A percentile compares a stretch with the other conserved stretches of the same genome.
These are phyloP conservation scores for Geotrichum klebahnii DNA, from an alignment of 1,139 yeast genomes.

Conservation along the genomic window DNA sequence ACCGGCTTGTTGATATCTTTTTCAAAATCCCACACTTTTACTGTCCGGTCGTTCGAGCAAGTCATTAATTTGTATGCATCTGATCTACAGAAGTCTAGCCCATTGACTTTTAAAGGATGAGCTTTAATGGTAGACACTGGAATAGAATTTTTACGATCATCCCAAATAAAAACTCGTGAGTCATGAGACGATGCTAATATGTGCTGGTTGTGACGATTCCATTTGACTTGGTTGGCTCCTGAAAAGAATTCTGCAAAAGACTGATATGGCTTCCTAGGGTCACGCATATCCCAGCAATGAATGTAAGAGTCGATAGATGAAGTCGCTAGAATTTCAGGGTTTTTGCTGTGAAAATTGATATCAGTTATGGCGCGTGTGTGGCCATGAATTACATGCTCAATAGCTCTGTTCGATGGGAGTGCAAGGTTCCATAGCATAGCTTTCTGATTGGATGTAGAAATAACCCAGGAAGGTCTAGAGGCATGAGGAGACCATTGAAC, in stretches of 20 bases:
- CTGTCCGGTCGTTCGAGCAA: slow-evolving; percentile 79
- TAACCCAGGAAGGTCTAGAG: slow-evolving; percentile 82
- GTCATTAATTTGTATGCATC: slow-evolving; percentile 60
- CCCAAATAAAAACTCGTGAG: slow-evolving; percentile 79
- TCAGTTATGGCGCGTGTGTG: slow-evolving; percentile 94
- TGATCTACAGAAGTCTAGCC: slow-evolving; percentile 72
- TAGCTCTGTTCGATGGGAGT: slow-evolving; percentile 70
- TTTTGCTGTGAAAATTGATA: slow-evolving; percentile 81
- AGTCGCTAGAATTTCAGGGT: slow-evolving; percentile 88
- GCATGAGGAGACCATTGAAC: slow-evolving; percentile 96
- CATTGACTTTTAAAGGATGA: slow-evolving; percentile 79
- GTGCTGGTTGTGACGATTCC: slow-evolving; percentile 76
- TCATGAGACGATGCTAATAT: slow-evolving; percentile 85
- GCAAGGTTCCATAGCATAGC: slow-evolving; percentile 91
- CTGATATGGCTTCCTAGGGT: slow-evolving; percentile 64
- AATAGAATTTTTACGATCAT: slow-evolving; percentile 69
- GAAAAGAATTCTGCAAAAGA: slow-evolving; percentile 92
- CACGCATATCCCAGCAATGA: slow-evolving; percentile 85
- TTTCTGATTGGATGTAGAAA: slow-evolving; percentile 90
- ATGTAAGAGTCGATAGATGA: slow-evolving; percentile 88
- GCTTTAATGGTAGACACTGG: slow-evolving; percentile 70
- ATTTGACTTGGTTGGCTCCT: slow-evolving; percentile 90
- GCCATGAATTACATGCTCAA: slow-evolving; percentile 79
- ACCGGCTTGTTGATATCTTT: slow-evolving; percentile 44
- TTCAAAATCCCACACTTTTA: slow-evolving; percentile 78